Evolutionary conservation across 305 asterid species (phyloP).

Genomic region (Ajuga reptans): DNA sequence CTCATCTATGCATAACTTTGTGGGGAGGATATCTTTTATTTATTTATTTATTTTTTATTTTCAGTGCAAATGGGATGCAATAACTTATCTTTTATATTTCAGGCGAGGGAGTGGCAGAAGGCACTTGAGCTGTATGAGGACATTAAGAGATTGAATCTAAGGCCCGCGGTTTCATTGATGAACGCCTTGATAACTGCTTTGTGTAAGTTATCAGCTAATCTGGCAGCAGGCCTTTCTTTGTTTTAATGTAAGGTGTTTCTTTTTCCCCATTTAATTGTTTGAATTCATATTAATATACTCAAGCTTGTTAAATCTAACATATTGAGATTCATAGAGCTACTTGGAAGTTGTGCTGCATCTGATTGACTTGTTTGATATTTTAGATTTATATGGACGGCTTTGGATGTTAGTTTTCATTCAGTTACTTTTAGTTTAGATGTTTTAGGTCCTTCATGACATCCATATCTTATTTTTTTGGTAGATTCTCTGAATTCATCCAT

Average conservation of each 20-base stretch:
- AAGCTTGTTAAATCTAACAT: not conserved
- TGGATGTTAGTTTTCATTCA: not conserved
- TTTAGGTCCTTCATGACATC: not conserved
- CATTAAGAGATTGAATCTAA: slow-evolving; percentile 54
- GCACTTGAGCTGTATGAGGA: slow-evolving; percentile 71
- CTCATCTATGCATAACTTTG: slow-evolving; percentile 6
- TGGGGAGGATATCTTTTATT: not conserved
- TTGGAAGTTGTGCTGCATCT: not conserved
- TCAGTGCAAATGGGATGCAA: slow-evolving; percentile 16
- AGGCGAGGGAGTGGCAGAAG: slow-evolving; percentile 88
- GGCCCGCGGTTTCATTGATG: slow-evolving; percentile 79
- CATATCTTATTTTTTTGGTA: not conserved
- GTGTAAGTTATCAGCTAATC: slow-evolving; percentile 50
- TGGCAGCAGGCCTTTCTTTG: slow-evolving; percentile 13
- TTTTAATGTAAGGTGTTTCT: not conserved
- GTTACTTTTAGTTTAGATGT: not conserved
- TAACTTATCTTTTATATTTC: slow-evolving; percentile 24
- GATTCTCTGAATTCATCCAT: not conserved
- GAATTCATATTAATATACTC: not conserved
- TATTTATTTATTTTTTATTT: not conserved
- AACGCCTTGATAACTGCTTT: slow-evolving; percentile 88
- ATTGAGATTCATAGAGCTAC: not conserved
- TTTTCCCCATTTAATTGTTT: not conserved
- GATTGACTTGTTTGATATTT: not conserved
- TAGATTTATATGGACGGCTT: not conserved